Percentiles rank a stretch among this genome's conserved stretches.
Evolutionary conservation across 306 rosid species (phyloP).

Genomic region (Mimosa pudica): DNA sequence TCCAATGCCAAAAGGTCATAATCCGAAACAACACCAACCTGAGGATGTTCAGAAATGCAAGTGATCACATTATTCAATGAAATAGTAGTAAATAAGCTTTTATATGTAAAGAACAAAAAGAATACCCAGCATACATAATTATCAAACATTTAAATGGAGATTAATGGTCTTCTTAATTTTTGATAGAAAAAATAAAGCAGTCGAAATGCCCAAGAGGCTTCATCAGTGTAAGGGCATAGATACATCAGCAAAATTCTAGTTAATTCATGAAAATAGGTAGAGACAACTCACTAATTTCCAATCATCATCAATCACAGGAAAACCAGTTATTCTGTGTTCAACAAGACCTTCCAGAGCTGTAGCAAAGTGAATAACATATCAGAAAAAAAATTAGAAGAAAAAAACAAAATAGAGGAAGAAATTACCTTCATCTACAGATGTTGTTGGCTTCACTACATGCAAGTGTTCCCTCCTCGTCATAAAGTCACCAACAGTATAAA

Average conservation of each 20-base stretch:
- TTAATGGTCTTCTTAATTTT: background rate
- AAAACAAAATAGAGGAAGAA: background rate
- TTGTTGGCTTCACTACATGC: slow-evolving; percentile 80
- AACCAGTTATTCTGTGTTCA: slow-evolving; percentile 91
- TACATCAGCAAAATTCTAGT: slow-evolving; percentile 13
- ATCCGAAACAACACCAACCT: slow-evolving; percentile 98
- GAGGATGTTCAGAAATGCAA: slow-evolving; percentile 37
- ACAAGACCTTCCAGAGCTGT: slow-evolving; percentile 91
- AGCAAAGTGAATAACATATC: slow-evolving; percentile 38
- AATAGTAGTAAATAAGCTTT: slow-evolving; percentile 13
- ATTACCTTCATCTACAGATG: slow-evolving; percentile 91
- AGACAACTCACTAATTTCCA: slow-evolving; percentile 78
- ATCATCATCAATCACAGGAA: slow-evolving; percentile 87
- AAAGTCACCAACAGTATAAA: slow-evolving; percentile 85
- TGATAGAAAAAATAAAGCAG: slow-evolving; percentile 3
- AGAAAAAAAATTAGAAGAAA: slow-evolving; percentile 26
- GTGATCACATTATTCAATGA: slow-evolving; percentile 2
- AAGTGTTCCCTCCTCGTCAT: slow-evolving; percentile 81
- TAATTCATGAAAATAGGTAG: slow-evolving; percentile 14
- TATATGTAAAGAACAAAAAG: background rate
- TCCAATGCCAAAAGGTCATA: slow-evolving; percentile 93
- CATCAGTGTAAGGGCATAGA: slow-evolving; percentile 13
- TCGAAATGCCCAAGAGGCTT: slow-evolving; percentile 5
- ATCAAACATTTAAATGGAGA: slow-evolving; percentile 25
- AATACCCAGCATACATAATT: slow-evolving; percentile 13